Base-by-base conservation (phyloP, 1,139 yeast species). In the Meyerozyma carpophila region DNA sequence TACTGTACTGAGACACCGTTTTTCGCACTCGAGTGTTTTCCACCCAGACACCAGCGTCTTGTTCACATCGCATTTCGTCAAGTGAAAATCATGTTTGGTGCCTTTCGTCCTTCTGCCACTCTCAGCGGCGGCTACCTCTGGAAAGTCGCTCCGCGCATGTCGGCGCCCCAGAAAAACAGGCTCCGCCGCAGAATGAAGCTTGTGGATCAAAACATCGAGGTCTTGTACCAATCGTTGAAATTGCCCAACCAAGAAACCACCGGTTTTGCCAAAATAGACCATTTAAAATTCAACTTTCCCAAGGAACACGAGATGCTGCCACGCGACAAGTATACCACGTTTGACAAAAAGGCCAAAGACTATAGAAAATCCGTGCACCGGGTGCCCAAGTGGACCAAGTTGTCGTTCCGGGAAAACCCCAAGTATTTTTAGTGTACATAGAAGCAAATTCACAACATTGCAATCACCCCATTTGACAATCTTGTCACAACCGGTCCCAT, bases 371-470 rank as follows among this genome's bases (percentile, higher is more conserved):
- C 94, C 51, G 81, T 87, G 25, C 98, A 93, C 61, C 79, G 69
- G 62, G 85, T 84, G 29, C 95, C 95, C 18, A 86, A 88, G 58
- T 89, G 95, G 95, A 91, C 98, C 45, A 88, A 85, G 67, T 63
- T 80, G 50, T 81, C 95, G 13, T 77, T 84, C 62, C 81, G 97
- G 69, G 80, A 77, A 46, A 85, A 87, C 58, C 97, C 97, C 40
- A 75, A 79, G 50, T 78, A 86, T 62, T 88, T 83, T 65, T 90
- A 73, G 60, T 25, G 43, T 44, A 41, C 40, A 44, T 40, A 44
- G 32, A 32, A 25, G 18, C 11, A 26, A 6, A 16, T 11, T 3
- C 7, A 27, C 11, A 27, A 27, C 5, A 26, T 10, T 8, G 4
- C 4, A 16, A 26, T 26, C 28, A 4, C 28, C 11, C 3, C 11